Base-by-base conservation (phyloP, 2,329 filamentous ascomycete species). In the Trichoderma cornu-damae region DNA sequence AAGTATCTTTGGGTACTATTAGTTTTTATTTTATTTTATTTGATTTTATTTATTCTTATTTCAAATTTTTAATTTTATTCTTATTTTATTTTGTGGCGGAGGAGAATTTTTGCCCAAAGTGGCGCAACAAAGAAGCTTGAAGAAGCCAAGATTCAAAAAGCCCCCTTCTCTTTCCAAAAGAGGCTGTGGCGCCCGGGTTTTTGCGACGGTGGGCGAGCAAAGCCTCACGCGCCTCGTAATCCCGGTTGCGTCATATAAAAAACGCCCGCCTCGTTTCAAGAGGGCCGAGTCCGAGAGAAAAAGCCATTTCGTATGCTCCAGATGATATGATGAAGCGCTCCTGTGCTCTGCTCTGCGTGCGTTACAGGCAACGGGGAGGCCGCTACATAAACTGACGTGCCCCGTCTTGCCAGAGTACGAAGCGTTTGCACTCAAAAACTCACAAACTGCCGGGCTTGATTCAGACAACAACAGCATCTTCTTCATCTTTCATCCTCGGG, bases 221-320 rank as follows among this genome's bases (percentile, higher is more conserved):
- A 34, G 50, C 50, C 50, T 44, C 40, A 9, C 22, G 22, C 28
- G 20, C 30, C 18, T 50, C 47, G 47, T 54, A 54, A 54, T 54
- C 20, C 40, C 11, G 40, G 14, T n/a, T 46, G 40, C 50, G 50
- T 54, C 40, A 54, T 35, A 43, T 46, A 28, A 35, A 32, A 24
- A n/a, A n/a, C n/a, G n/a, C 30, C 6, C 16, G 50, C 18, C 50
- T 44, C 50, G 50, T 53, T 26, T 54, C 50, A 44, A n/a, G n/a
- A n/a, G 26, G 38, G 38, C 38, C 40, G 50, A 46, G 37, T 46
- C 30, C 44, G 40, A 43, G 40, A 24, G 11, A 24, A 26, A 11
- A 24, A 12, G 12, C 40, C 18, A 34, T 12, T 9, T 5, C n/a
- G n/a, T n/a, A n/a, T n/a, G n/a, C n/a, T n/a, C n/a, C n/a, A 20